These are phyloP conservation scores for Paramecium primaurelia DNA, from an alignment of 73 alveolate genomes.

Conservation along the genomic window DNA sequence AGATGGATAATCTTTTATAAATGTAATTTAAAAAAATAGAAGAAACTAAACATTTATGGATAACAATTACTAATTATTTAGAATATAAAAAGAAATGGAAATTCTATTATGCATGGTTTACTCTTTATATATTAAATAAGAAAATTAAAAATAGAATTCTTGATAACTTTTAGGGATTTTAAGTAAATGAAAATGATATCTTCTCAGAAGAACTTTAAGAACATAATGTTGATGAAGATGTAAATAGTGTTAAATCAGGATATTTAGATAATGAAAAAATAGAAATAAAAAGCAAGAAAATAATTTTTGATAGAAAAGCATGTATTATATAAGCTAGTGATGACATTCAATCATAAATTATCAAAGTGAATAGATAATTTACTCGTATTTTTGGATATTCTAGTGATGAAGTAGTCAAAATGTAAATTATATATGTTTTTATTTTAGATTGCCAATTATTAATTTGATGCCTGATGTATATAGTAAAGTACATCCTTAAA, in stretches of 20 bases:
- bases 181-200: slow-evolving; percentile 61
- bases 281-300: slow-evolving; percentile 44
- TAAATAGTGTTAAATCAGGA: slow-evolving; percentile 31
- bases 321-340: slow-evolving; percentile 48
- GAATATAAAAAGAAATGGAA: slow-evolving; percentile 59
- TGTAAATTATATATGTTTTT: neutral
- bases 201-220: slow-evolving; percentile 58
- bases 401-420: slow-evolving; percentile 20
- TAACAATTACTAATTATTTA: neutral
- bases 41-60: slow-evolving; percentile 43
- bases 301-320: slow-evolving; percentile 51
- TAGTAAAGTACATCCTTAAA: slow-evolving; percentile 33
- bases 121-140: slow-evolving; percentile 40
- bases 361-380: slow-evolving; percentile 51
- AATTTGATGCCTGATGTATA: slow-evolving; percentile 57
- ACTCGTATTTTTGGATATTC: slow-evolving; percentile 44
- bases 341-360: slow-evolving; percentile 22
- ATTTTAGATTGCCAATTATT: neutral
- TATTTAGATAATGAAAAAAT: slow-evolving; percentile 47
- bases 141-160: slow-evolving; percentile 43
- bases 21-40: slow-evolving; percentile 2
- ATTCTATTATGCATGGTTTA: slow-evolving; percentile 59
- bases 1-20: slow-evolving; percentile 8
- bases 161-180: slow-evolving; percentile 33
- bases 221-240: slow-evolving; percentile 53